Base-by-base conservation (phyloP, 306 rosid species). In the Citrullus colocynthis region DNA sequence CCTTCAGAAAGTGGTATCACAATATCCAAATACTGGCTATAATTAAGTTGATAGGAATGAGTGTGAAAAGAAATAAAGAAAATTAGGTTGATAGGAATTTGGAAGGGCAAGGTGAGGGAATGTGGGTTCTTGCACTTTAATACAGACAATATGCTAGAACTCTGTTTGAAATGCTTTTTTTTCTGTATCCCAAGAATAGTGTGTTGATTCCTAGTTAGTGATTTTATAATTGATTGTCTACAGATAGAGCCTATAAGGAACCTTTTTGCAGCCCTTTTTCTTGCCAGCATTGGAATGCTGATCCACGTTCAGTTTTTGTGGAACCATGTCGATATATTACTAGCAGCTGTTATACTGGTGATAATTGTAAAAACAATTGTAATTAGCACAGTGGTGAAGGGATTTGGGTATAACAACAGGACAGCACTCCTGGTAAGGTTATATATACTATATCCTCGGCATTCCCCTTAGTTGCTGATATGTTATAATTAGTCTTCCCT, bases 221-320 rank as follows among this genome's bases (percentile, higher is more conserved):
- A 73, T 49, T 71, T 45, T 73, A 51, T 14, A 15, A 30, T 73
- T 30, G 45, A 51, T 48, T 77, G 52, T 57, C 76, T 82, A 79
- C 89, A 96, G 99, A 93, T 96, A 66, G 99, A 96, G 80, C 99
- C 99, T 78, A 96, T 96, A 78, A 96, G 98, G 78, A 96, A 96
- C 86, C 80, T 96, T 63, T 96, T 96, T 79, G 98, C 99, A 1
- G 99, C 99, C 21, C 96, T 96, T 78, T 96, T 96, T 85, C 94
- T 96, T 80, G 99, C 99, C 60, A 96, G 99, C 87, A 92, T 96
- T 78, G 99, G 99, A 85, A 96, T 96, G 99, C 88, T 96, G 79
- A 96, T 96, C 82, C 93, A 96, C 83, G 99, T 96, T 82, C 99
- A 93, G 57, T 96, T 96, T 86, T 97, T 96, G 62, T 96, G 99